Evolutionary conservation across 805 yeast species (phyloP), one percentile per base, ranked within the genome.

Genomic region (Wickerhamomyces subpelliculosus): DNA sequence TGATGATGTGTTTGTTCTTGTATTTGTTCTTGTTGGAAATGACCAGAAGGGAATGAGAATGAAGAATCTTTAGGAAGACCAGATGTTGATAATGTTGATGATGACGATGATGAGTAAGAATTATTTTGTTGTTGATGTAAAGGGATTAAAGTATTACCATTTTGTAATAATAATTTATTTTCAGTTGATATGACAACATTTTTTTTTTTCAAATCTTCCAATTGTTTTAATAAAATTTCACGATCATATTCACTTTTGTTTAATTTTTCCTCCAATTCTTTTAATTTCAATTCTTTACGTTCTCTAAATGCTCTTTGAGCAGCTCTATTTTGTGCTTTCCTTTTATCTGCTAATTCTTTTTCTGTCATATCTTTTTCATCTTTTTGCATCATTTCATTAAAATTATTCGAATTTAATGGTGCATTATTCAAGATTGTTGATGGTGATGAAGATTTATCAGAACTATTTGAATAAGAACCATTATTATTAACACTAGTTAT

Each of bases 251-350:
- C 90, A 30, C 83, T 72, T 41, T 69, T 65, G 14, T 64, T 60
- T 43, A 86, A 61, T 54, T 77, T 78, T 4, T 60, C 60, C 46
- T 82, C 80, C 31, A 86, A 65, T 48, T 81, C 88, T 54, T 79
- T 80, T 43, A 83, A 60, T 48, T 73, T 78, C 36, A 75, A 74
- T 56, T 84, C 93, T 57, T 82, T 84, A 35, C 94, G 74, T 58
- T 84, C 89, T 43, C 95, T 66, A 59, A 84, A 86, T 3, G 95
- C 95, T 47, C 88, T 67, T 61, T 86, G 95, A 1, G 95, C 95
- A 10, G 89, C 89, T 51, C 95, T 67, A 54, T 85, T 84, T 55
- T 82, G 93, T 3, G 86, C 87, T 53, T 78, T 83, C 37, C 84
- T 71, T 55, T 75, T 78, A 45, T 70, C 63, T 16, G 68, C 69